phyloP scores from a whole-genome alignment of 352 stramenopile genomes.

The Pythium pyrilobum region DNA sequence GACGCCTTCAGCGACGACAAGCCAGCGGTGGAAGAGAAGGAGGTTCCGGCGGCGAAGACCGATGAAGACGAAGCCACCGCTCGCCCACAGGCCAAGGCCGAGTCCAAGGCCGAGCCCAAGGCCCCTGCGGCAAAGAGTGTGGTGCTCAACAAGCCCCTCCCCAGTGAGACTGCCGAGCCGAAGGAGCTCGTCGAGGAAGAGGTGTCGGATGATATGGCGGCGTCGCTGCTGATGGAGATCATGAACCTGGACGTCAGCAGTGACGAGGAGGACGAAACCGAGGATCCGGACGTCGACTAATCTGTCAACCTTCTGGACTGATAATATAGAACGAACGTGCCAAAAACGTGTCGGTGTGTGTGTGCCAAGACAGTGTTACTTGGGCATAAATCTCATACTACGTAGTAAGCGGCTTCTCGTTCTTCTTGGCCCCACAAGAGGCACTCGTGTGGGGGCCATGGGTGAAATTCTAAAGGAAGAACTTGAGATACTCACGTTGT shows the following conservation, averaged over 20 bases:
- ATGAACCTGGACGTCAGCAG: slow-evolving; percentile 77
- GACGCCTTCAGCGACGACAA: slow-evolving; percentile 57
- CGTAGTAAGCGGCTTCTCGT: slow-evolving; percentile 1
- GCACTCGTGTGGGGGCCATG: slow-evolving; percentile 1
- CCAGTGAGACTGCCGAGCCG: slow-evolving; percentile 21
- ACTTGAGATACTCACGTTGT: slow-evolving; percentile 7
- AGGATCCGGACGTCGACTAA: slow-evolving; percentile 21
- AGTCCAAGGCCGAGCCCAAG: not conserved
- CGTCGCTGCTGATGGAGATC: slow-evolving; percentile 62
- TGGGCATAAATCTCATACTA: slow-evolving; percentile 7
- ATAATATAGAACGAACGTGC: no score
- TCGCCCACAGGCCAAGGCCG: not conserved
- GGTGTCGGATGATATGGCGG: slow-evolving; percentile 62
- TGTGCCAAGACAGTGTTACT: slow-evolving; percentile 8
- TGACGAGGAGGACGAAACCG: slow-evolving; percentile 52
- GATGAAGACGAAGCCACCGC: not conserved
- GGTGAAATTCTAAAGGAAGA: not conserved
- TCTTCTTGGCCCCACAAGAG: not conserved
- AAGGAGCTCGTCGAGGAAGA: slow-evolving; percentile 49
- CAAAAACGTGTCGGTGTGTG: no score
- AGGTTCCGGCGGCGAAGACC: not conserved
- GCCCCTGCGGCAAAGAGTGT: slow-evolving; percentile 8
- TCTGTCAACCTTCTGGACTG: no score
- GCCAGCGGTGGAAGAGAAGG: not conserved
- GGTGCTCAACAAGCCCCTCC: slow-evolving; percentile 30